Evolutionary conservation across 1,139 yeast genomes (phyloP), one percentile per base, ranked within the genome.

Genomic region (Saccharomyces uvarum): DNA sequence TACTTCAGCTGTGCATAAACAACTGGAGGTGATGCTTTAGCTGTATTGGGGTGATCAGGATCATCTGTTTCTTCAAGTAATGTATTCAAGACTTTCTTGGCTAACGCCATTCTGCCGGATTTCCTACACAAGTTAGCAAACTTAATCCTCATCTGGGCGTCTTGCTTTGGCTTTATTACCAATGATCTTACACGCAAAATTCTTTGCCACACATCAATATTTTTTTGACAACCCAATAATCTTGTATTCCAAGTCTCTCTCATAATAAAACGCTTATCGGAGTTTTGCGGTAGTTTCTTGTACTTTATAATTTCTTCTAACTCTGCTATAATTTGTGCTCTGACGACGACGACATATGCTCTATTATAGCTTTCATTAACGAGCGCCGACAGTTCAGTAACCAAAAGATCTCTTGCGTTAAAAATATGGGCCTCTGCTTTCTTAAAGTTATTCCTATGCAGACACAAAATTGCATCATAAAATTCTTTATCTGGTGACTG

Each of bases 161-260:
- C 98, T 65, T 93, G 96, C 63, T 91, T 88, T 1, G 99, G 99
- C 60, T 87, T 87, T 48, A 93, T 88, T 14, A 95, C 98, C 55
- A 95, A 76, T 0, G 98, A 95, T 55, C 99, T 79, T 1, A 93
- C 97, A 68, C 91, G 88, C 58, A 95, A 78, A 84, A 93, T 86
- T 67, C 98, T 79, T 70, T 93, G 98, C 99, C 99, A 95, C 26
- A 91, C 91, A 72, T 95, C 99, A 51, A 93, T 98, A 72, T 93
- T 93, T 64, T 95, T 80, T 72, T 93, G 99, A 68, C 97, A 90
- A 1, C 99, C 98, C 57, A 89, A 75, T 53, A 95, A 75, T 64
- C 99, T 80, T 51, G 88, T 87, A 69, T 88, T 90, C 99, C 99
- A 95, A 0, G 98, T 93, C 65, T 85, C 83, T 63, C 96, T 79